phyloP scores from a whole-genome alignment of 768 basidiomycete species.

The Hericium alpestre region DNA sequence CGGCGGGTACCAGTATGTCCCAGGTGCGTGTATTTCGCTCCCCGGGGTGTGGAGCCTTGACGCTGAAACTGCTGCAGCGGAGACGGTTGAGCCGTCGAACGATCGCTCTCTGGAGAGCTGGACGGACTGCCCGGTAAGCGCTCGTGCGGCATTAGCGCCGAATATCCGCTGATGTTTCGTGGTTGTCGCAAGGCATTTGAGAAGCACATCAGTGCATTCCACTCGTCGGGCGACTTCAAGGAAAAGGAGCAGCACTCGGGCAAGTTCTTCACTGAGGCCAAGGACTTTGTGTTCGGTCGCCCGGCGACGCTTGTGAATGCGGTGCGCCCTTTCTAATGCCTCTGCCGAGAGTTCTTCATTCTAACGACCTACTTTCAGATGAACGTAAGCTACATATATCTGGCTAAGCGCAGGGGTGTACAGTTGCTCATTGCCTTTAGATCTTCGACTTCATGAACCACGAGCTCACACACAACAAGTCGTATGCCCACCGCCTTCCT shows the following conservation, averaged over 20 bases:
- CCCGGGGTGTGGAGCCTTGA: background rate
- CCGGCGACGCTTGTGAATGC: conserved; percentile 59
- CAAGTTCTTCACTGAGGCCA: conserved; percentile 55
- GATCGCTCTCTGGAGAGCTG: conserved; percentile 79
- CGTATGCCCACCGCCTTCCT: conserved; percentile 70
- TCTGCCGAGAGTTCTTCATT: conserved; percentile 4
- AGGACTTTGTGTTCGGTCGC: conserved; percentile 65
- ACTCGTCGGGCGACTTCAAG: conserved; percentile 59
- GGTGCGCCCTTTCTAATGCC: conserved; percentile 29
- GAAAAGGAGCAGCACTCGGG: conserved; percentile 41
- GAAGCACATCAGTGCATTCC: conserved; percentile 50
- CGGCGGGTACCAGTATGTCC: conserved; percentile 79
- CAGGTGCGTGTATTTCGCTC: conserved; percentile 33
- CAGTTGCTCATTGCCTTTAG: conserved; percentile 24
- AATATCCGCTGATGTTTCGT: background rate
- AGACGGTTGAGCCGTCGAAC: conserved; percentile 79
- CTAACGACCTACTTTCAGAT: conserved; percentile 34
- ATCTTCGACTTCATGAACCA: conserved; percentile 72
- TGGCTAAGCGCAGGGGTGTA: background rate
- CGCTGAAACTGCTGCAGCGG: conserved; percentile 33
- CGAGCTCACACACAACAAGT: conserved; percentile 71
- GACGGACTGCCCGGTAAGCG: conserved; percentile 47
- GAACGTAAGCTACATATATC: conserved; percentile 43
- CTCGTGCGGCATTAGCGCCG: background rate
- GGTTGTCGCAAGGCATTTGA: conserved; percentile 41